Conservation (phyloP, 2,329 filamentous ascomycete species). For the Mariannaea sp. region DNA sequence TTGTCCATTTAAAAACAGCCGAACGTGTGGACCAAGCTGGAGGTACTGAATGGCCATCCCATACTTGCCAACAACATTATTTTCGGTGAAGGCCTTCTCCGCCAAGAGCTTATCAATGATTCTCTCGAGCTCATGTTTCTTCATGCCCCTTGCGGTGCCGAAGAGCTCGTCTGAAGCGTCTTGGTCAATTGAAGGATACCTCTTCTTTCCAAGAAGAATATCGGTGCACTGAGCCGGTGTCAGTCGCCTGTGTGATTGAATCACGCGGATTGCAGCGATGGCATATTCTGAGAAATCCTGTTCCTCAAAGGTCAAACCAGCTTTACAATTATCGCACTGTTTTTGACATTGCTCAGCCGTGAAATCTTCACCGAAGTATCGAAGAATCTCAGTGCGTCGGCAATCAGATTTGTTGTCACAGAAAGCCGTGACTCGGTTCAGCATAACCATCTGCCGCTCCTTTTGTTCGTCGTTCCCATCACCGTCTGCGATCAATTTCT, state of each 20-base stretch:
- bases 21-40: slow-evolving; percentile 49
- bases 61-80: slow-evolving; percentile 56
- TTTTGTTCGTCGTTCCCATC: slow-evolving; percentile 81
- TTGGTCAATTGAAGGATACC: slow-evolving; percentile 61
- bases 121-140: slow-evolving; percentile 78
- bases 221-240: slow-evolving; percentile 85
- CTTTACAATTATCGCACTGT: slow-evolving; percentile 88
- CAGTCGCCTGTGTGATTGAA: slow-evolving; percentile 64
- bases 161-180: slow-evolving; percentile 61
- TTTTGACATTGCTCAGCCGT: slow-evolving; percentile 70
- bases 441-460: slow-evolving; percentile 81
- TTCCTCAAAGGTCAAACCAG: slow-evolving; percentile 69
- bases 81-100: slow-evolving; percentile 74
- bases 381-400: slow-evolving; percentile 82
- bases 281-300: slow-evolving; percentile 81
- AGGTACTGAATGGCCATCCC: slow-evolving; percentile 79
- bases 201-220: slow-evolving; percentile 74
- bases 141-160: slow-evolving; percentile 71
- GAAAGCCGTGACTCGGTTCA: slow-evolving; percentile 81
- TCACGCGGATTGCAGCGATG: slow-evolving; percentile 69
- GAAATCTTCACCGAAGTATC: slow-evolving; percentile 94
- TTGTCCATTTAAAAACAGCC: slow-evolving; percentile 50
- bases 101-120: slow-evolving; percentile 78
- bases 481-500: slow-evolving; percentile 81
- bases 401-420: slow-evolving; percentile 91